Evolutionary conservation across 1,284 basidiomycete species (phyloP).

Genomic region (Ceratobasidium sp.): DNA sequence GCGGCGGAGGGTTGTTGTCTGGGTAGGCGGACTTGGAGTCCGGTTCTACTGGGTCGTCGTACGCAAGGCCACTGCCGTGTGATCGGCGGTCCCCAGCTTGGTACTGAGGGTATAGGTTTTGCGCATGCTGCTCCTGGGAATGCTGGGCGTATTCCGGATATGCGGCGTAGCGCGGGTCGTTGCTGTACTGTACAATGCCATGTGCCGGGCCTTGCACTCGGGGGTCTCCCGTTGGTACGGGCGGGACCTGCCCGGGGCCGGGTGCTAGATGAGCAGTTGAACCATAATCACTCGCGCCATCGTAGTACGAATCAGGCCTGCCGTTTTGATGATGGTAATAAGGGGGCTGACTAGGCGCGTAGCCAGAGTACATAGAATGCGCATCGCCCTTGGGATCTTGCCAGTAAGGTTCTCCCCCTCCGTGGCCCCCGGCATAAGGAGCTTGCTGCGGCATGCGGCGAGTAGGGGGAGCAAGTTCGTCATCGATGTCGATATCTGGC

Average conservation of each 20-base stretch:
- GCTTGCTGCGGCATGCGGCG: constrained; percentile 26
- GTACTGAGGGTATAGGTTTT: constrained; percentile 18
- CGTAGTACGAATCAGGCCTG: constrained; percentile 39
- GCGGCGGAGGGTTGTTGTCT: constrained; percentile 11
- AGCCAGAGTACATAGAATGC: constrained; percentile 38
- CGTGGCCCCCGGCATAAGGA: background rate
- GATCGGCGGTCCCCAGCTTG: constrained; percentile 43
- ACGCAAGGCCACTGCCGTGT: constrained; percentile 35
- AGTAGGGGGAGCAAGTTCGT: constrained; percentile 59
- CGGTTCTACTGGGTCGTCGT: constrained; percentile 30
- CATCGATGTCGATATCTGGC: constrained; percentile 89
- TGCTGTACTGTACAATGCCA: constrained; percentile 15
- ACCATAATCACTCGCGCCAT: constrained; percentile 40
- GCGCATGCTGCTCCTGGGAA: constrained; percentile 20
- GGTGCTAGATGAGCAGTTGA: constrained; percentile 40
- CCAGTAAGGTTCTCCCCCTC: constrained; percentile 24
- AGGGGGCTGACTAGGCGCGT: constrained; percentile 7
- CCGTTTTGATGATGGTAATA: constrained; percentile 26
- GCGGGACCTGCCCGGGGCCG: constrained; percentile 21
- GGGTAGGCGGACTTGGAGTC: constrained; percentile 18
- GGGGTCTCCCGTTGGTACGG: constrained; percentile 33
- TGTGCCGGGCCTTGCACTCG: constrained; percentile 20
- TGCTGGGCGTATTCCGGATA: constrained; percentile 26
- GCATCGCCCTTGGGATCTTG: constrained; percentile 35
- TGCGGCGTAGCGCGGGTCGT: constrained; percentile 33